phyloP scores from a whole-genome alignment of 1,139 yeast species.

The Hyphopichia khmerensis region DNA sequence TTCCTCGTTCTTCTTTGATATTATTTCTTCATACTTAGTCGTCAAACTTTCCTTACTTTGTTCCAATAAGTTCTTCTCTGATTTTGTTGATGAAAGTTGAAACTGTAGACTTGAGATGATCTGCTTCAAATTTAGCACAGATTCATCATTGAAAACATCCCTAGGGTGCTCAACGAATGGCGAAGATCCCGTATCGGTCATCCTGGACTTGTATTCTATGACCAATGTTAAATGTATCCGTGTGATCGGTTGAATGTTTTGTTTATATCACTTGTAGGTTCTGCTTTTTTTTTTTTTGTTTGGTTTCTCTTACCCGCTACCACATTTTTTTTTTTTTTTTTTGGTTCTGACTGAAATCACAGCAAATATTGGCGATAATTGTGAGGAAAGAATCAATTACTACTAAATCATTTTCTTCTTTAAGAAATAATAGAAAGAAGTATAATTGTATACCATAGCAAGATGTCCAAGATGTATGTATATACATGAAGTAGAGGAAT shows the following conservation, averaged over 20 bases:
- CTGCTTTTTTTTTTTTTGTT: neutral
- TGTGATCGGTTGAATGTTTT: too few species aligned
- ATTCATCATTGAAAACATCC: constrained; percentile 13
- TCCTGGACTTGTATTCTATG: neutral
- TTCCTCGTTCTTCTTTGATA: constrained; percentile 33
- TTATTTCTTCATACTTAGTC: constrained; percentile 26
- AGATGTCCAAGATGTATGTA: constrained; percentile 46
- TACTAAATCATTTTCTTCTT: neutral
- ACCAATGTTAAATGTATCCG: too few species aligned
- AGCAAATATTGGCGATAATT: neutral
- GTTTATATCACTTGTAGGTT: too few species aligned
- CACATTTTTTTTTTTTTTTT: neutral
- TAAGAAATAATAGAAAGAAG: too few species aligned
- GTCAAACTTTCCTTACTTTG: constrained; percentile 29
- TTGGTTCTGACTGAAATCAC: neutral
- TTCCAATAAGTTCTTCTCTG: constrained; percentile 35
- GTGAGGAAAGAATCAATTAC: neutral
- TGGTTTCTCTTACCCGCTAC: neutral
- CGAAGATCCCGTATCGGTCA: constrained; percentile 29
- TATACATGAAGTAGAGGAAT: neutral
- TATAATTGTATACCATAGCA: neutral
- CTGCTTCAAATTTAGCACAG: constrained; percentile 15
- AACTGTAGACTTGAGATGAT: constrained; percentile 22
- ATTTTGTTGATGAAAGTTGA: constrained; percentile 27
- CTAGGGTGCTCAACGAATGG: constrained; percentile 46